A percentile compares a stretch with the other conserved stretches of the same genome.
Conservation (phyloP, 306 rosid species). For the Pachyrhizus erosus region DNA sequence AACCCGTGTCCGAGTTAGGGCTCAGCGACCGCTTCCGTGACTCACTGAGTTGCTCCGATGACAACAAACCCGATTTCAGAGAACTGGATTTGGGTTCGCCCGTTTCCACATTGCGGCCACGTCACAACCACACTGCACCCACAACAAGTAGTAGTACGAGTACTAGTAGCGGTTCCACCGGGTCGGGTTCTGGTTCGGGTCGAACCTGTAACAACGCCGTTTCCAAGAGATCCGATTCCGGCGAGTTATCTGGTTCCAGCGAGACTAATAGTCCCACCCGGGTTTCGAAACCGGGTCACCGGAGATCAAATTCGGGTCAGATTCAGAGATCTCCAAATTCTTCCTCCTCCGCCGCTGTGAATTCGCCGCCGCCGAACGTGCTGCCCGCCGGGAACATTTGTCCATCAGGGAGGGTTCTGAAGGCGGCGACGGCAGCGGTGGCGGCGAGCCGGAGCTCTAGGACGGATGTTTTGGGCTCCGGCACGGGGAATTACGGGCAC, state of each 20-base stretch:
- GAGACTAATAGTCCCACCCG: constrained; percentile 71
- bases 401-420: constrained; percentile 76
- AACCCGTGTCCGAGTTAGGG: constrained; percentile 58
- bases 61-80: constrained; percentile 81
- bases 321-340: constrained; percentile 16
- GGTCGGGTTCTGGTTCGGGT: constrained; percentile 67
- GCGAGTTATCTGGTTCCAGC: constrained; percentile 73
- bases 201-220: constrained; percentile 44
- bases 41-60: constrained; percentile 55
- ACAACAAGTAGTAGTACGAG: constrained; percentile 71
- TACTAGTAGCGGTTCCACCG: constrained; percentile 65
- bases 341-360: constrained; percentile 45
- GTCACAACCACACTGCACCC: constrained; percentile 46
- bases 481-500: constrained; percentile 81
- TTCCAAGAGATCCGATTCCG: constrained; percentile 61
- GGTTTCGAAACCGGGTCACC: constrained; percentile 51
- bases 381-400: constrained; percentile 85
- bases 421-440: constrained; percentile 49
- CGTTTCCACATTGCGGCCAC: constrained; percentile 77
- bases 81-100: constrained; percentile 91
- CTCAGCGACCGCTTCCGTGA: constrained; percentile 61
- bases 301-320: constrained; percentile 67
- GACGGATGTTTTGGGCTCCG: constrained; percentile 71
- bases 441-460: constrained; percentile 58
- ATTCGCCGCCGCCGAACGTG: constrained; percentile 60